These are phyloP conservation scores for Fusarium kyushuense DNA, from an alignment of 2,329 filamentous ascomycete genomes.

Conservation along the genomic window DNA sequence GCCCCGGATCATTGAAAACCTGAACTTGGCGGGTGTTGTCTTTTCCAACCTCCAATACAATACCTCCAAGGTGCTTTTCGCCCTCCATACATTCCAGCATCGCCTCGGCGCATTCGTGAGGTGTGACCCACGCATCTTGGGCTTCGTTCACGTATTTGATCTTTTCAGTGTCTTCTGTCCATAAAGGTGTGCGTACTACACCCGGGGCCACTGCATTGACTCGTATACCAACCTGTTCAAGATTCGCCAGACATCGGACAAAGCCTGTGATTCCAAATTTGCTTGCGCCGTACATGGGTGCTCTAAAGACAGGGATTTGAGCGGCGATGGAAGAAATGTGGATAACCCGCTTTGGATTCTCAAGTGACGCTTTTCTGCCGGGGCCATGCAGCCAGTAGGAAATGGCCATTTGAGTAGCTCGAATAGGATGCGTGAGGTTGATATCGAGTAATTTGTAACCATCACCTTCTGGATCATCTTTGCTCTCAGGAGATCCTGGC, in stretches of 20 bases:
- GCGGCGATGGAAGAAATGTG: slow-evolving; percentile 55
- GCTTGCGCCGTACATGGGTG: slow-evolving; percentile 56
- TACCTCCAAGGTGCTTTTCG: slow-evolving; percentile 53
- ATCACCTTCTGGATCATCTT: slow-evolving; percentile 47
- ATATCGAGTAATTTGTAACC: slow-evolving; percentile 55
- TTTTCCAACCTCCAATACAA: slow-evolving; percentile 57
- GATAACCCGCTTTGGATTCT: slow-evolving; percentile 54
- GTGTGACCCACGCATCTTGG: slow-evolving; percentile 57
- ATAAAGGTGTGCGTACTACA: slow-evolving; percentile 59
- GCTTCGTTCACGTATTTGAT: slow-evolving; percentile 52
- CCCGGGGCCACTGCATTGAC: slow-evolving; percentile 61
- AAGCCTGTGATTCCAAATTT: slow-evolving; percentile 57
- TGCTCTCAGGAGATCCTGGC: slow-evolving; percentile 52
- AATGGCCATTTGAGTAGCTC: slow-evolving; percentile 56
- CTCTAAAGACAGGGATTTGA: slow-evolving; percentile 50
- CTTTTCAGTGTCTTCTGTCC: slow-evolving; percentile 60
- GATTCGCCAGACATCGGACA: slow-evolving; percentile 54
- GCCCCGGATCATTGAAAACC: slow-evolving; percentile 56
- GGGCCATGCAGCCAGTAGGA: slow-evolving; percentile 53
- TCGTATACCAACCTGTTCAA: slow-evolving; percentile 54
- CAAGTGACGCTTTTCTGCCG: slow-evolving; percentile 29
- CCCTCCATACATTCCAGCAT: slow-evolving; percentile 58
- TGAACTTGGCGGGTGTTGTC: slow-evolving; percentile 50
- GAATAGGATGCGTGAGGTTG: slow-evolving; percentile 58
- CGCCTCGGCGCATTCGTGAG: slow-evolving; percentile 57